These are phyloP conservation scores for Pseudotulostoma volvatum DNA, from an alignment of 495 filamentous ascomycete species.

Conservation along the genomic window DNA sequence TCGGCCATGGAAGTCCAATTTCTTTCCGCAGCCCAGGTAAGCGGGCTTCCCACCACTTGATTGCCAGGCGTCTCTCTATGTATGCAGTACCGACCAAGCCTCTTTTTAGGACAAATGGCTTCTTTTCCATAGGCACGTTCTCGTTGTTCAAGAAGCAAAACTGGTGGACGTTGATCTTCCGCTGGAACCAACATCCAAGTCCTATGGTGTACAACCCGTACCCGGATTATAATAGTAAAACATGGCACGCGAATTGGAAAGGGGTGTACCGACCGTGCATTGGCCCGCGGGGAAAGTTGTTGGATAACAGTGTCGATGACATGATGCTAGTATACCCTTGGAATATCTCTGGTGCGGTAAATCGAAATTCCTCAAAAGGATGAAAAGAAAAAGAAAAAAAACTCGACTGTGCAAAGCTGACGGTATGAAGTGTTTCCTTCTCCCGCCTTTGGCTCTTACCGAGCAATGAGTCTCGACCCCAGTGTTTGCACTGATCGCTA, in stretches of 20 bases:
- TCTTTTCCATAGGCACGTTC: not conserved
- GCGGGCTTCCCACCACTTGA: no score
- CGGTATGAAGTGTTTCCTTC: conserved; percentile 29
- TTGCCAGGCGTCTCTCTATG: no score
- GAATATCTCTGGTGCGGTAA: not conserved
- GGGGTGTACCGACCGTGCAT: conserved; percentile 26
- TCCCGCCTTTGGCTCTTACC: conserved; percentile 30
- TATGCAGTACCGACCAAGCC: no score
- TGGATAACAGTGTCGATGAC: conserved; percentile 31
- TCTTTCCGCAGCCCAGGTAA: no score
- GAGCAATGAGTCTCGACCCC: conserved; percentile 28
- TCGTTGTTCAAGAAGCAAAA: not conserved
- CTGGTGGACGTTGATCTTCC: not conserved
- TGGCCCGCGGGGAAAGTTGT: conserved; percentile 28
- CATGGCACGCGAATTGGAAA: conserved; percentile 26
- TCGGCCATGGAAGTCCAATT: no score
- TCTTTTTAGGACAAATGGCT: not conserved
- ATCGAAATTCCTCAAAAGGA: not conserved
- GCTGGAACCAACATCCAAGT: not conserved
- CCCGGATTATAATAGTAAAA: conserved; percentile 30
- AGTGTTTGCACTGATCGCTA: conserved; percentile 38
- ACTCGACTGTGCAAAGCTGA: no score
- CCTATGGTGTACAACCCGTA: conserved; percentile 29
- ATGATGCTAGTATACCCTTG: conserved; percentile 1
- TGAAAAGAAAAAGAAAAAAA: conserved; percentile 1